These are phyloP conservation scores for Pyrrhoderma lamaoense DNA, from an alignment of 1,284 basidiomycete genomes.

Conservation along the genomic window DNA sequence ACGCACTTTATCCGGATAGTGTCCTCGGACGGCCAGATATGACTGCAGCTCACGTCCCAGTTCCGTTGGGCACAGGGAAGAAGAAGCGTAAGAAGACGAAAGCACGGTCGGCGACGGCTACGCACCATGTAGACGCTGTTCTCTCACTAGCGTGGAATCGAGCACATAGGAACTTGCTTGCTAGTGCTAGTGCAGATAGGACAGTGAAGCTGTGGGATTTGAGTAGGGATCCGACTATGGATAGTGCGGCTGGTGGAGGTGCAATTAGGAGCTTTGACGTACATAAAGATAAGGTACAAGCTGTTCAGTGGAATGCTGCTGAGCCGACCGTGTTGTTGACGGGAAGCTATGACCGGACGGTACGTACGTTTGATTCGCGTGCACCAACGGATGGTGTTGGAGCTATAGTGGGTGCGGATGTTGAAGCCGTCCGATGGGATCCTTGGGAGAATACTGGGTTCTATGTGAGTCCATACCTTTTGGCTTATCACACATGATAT, in stretches of 20 bases:
- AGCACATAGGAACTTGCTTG: constrained; percentile 81
- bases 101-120: constrained; percentile 56
- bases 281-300: constrained; percentile 97
- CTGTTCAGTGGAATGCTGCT: constrained; percentile 89
- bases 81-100: constrained; percentile 92
- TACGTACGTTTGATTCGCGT: constrained; percentile 88
- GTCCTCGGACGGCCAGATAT: constrained; percentile 87
- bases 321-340: constrained; percentile 87
- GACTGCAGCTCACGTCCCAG: constrained; percentile 72
- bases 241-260: constrained; percentile 26
- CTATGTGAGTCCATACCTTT: constrained; percentile 54
- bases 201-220: constrained; percentile 99
- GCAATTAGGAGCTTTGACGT: constrained; percentile 83
- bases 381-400: constrained; percentile 75
- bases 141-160: constrained; percentile 91
- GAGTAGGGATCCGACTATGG: constrained; percentile 51
- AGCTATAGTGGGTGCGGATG: constrained; percentile 79
- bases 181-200: constrained; percentile 88
- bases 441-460: constrained; percentile 86
- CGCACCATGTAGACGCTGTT: constrained; percentile 91
- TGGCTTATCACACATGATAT: constrained; percentile 2
- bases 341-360: constrained; percentile 90
- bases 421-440: constrained; percentile 94
- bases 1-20: constrained; percentile 90
- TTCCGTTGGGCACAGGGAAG: constrained; percentile 79